Base-by-base conservation (phyloP, 2,329 filamentous ascomycete genomes). In the Curvularia hawaiiensis region DNA sequence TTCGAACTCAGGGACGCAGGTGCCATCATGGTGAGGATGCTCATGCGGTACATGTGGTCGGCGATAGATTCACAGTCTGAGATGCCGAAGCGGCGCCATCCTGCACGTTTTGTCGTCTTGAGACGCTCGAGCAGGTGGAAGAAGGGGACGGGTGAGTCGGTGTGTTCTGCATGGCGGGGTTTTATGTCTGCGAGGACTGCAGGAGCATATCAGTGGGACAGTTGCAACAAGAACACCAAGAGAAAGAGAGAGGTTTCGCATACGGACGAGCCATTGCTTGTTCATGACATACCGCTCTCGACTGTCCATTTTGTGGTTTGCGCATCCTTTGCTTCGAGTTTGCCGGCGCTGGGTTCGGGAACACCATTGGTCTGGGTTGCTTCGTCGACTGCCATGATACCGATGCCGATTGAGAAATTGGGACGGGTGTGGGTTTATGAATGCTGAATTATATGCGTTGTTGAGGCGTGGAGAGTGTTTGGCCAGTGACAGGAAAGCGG, bases 21-120 rank as follows among this genome's bases (percentile, higher is more conserved):
- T 2, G 92, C 92, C 64, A 97, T 86, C 88, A 99, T 91, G 63
- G 91, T 92, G 77, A 99, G 92, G 66, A 99, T 85, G 49, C 93
- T 92, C 95, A 99, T 99, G 79, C 95, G 92, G 79, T 98, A 99
- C 95, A 99, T 99, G 83, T 99, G 95, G 80, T 99, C 95, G 52
- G 91, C 85, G 73, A 99, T 97, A 2, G 92, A 96, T 78, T 99
- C 95, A 75, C 91, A 90, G 56, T 79, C 64, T 55, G 75, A 66
- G 64, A 99, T 92, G 39, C 87, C 88, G 74, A 97, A 97, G 38
- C 95, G 87, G 54, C 90, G 86, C 95, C 95, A 99, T 64, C 95
- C 95, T 79, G 97, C 95, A 59, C 95, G 90, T 78, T 96, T 96
- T 60, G 91, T 97, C 8, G 93, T 97, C 85, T 99, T 99, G 56